These are phyloP conservation scores for Rhytidiadelphus loreus DNA, from an alignment of 225 moss, liverwort and hornwort genomes.

Conservation along the genomic window DNA sequence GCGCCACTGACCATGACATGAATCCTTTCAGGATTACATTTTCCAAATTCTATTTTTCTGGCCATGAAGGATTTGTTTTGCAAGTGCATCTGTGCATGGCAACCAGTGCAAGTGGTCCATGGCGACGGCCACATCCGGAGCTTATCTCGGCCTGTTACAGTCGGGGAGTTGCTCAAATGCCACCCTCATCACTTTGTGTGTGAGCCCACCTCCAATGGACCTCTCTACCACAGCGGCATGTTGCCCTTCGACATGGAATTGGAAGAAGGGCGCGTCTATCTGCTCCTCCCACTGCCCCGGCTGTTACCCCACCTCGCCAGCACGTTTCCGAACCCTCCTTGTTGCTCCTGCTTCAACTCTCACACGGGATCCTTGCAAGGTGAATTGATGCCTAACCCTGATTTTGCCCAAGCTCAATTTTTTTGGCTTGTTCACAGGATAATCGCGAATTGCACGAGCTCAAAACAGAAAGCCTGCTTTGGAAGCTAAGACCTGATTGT, in stretches of 20 bases:
- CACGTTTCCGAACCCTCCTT: neutral
- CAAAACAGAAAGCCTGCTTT: neutral
- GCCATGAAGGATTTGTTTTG: conserved; percentile 17
- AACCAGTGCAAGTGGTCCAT: conserved; percentile 66
- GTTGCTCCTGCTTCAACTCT: conserved; percentile 50
- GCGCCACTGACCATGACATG: neutral
- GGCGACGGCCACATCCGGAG: conserved; percentile 68
- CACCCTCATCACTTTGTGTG: conserved; percentile 85
- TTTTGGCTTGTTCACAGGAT: neutral
- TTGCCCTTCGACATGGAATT: conserved; percentile 61
- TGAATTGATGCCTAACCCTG: neutral
- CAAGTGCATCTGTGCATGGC: conserved; percentile 38
- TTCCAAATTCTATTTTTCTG: neutral
- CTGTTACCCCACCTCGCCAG: conserved; percentile 55
- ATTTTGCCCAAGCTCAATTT: neutral
- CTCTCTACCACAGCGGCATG: conserved; percentile 66
- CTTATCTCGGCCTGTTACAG: conserved; percentile 38
- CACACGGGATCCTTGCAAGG: neutral
- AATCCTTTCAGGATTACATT: neutral
- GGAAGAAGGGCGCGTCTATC: conserved; percentile 59
- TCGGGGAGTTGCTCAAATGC: conserved; percentile 45
- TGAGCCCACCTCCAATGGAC: conserved; percentile 45
- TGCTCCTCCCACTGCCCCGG: conserved; percentile 72
- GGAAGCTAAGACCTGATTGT: neutral
- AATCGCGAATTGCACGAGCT: neutral